These are phyloP conservation scores for Alternaria sp. DNA, from an alignment of 2,329 filamentous ascomycete species.

Conservation along the genomic window DNA sequence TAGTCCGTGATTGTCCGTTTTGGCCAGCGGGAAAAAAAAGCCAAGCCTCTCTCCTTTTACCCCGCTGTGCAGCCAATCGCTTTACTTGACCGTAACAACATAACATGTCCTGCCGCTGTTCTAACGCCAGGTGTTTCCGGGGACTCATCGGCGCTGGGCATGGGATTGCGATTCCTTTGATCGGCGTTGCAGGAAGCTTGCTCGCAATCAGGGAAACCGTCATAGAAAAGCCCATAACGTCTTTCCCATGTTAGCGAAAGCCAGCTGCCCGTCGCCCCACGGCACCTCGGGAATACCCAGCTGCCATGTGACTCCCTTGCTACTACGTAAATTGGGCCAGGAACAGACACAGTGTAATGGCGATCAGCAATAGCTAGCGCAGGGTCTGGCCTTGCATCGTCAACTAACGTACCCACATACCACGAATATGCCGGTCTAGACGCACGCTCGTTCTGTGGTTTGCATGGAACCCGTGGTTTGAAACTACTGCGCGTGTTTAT, in stretches of 20 bases:
- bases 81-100: constrained; percentile 7
- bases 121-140: constrained; percentile 4
- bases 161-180: not conserved
- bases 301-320: constrained; percentile 1
- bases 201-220: not conserved
- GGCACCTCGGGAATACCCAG: constrained; percentile 1
- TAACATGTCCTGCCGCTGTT: not conserved
- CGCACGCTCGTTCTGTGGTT: constrained; percentile 5
- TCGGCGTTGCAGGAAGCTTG: constrained; percentile 1
- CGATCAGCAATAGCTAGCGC: constrained; percentile 3
- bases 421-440: constrained; percentile 6
- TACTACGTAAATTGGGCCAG: not conserved
- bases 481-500: constrained; percentile 20
- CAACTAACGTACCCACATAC: constrained; percentile 6
- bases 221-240: not conserved
- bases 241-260: not conserved
- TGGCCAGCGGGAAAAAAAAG: not conserved
- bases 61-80: constrained; percentile 6
- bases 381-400: constrained; percentile 10
- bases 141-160: constrained; percentile 2
- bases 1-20: not conserved
- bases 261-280: not conserved
- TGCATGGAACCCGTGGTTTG: constrained; percentile 15
- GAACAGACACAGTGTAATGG: not conserved
- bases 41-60: constrained; percentile 6